phyloP scores from a whole-genome alignment of 2,329 filamentous ascomycete genomes.

The Sporothrix brunneoviolacea region DNA sequence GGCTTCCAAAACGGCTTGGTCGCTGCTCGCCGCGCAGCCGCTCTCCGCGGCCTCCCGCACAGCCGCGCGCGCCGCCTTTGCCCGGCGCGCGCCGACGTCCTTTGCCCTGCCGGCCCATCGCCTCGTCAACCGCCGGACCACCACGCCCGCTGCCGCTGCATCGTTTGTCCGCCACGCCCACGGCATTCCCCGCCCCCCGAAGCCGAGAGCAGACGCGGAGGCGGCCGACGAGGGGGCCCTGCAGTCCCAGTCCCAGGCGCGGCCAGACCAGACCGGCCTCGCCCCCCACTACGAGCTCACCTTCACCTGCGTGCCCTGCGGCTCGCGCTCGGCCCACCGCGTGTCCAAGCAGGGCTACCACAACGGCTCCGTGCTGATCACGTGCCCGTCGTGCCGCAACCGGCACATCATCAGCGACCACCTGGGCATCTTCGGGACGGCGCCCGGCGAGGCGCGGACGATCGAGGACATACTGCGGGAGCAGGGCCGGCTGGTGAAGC shows the following conservation, averaged over 20 bases:
- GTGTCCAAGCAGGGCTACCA: slow-evolving; percentile 96
- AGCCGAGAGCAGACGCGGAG: background rate
- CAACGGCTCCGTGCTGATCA: slow-evolving; percentile 78
- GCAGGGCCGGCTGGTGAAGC: slow-evolving; percentile 67
- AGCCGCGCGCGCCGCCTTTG: background rate
- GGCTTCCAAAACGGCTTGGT: slow-evolving; percentile 2
- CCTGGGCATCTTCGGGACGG: slow-evolving; percentile 69
- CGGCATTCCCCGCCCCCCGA: slow-evolving; percentile 10
- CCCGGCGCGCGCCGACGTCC: background rate
- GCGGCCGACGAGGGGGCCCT: no score
- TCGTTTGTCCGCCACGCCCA: slow-evolving; percentile 3
- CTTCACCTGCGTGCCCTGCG: slow-evolving; percentile 89
- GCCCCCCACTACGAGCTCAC: slow-evolving; percentile 74
- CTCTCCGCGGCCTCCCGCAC: background rate
- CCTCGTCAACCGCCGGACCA: background rate
- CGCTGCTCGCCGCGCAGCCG: slow-evolving; percentile 4
- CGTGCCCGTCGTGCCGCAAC: slow-evolving; percentile 78
- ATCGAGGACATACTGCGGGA: slow-evolving; percentile 72
- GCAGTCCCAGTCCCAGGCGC: slow-evolving; percentile 1
- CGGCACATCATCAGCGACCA: slow-evolving; percentile 91
- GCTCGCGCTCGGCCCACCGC: slow-evolving; percentile 70
- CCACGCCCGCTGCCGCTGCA: background rate
- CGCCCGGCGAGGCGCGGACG: slow-evolving; percentile 43
- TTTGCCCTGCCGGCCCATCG: background rate
- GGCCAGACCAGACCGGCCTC: slow-evolving; percentile 24